These are phyloP conservation scores for Silene noctiflora DNA, from an alignment of 179 eudicot genomes.

Conservation along the genomic window DNA sequence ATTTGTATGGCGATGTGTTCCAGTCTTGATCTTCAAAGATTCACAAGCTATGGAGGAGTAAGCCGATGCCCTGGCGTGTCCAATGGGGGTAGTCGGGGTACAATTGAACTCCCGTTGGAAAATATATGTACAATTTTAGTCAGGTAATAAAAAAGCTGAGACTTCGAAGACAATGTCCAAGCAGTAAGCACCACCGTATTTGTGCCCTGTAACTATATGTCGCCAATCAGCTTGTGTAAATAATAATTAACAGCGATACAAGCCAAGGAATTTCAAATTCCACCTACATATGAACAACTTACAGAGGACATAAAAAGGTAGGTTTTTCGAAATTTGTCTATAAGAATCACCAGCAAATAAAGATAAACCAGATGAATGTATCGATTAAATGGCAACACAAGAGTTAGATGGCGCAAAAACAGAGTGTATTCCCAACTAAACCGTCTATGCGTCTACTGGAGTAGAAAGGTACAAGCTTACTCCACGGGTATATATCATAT, in stretches of 20 bases:
- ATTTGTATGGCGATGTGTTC: no score
- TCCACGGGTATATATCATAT: slow-evolving; percentile 13
- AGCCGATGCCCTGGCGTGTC: no score
- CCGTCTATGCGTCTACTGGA: slow-evolving; percentile 2
- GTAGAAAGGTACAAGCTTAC: slow-evolving; percentile 13
- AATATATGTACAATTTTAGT: no score
- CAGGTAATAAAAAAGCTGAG: no score
- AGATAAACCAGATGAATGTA: background rate
- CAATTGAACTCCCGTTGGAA: no score
- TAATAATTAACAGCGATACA: background rate
- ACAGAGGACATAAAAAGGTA: background rate
- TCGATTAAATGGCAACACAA: background rate
- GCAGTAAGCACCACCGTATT: no score
- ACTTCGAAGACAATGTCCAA: no score
- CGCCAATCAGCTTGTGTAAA: background rate
- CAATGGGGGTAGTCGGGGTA: no score
- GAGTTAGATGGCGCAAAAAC: background rate
- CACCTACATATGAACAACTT: background rate
- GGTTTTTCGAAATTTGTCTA: background rate
- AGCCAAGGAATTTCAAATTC: background rate
- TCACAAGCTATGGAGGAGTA: no score
- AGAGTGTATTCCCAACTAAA: background rate
- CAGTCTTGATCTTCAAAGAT: no score
- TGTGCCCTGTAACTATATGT: no score
- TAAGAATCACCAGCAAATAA: background rate